Conservation (phyloP, 1,139 yeast genomes). For the Diutina neorugosa region DNA sequence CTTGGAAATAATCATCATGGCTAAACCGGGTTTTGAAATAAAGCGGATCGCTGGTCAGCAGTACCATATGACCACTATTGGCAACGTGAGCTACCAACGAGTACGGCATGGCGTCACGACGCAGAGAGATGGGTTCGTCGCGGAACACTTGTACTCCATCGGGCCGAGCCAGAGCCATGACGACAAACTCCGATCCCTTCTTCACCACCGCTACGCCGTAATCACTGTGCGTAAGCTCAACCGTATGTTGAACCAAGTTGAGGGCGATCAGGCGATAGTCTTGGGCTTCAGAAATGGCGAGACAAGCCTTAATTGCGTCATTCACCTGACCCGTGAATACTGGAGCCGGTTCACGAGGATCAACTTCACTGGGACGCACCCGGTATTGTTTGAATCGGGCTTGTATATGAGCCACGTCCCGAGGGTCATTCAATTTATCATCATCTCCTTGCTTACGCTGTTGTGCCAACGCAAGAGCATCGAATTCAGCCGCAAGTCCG, state of each 20-base stretch:
- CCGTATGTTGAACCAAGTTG: conserved; percentile 29
- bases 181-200: not conserved
- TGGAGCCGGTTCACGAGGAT: not conserved
- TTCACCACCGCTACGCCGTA: conserved; percentile 32
- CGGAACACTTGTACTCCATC: not conserved
- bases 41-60: conserved; percentile 9
- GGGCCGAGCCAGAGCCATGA: not conserved
- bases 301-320: conserved; percentile 30
- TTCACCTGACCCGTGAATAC: conserved; percentile 11
- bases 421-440: not conserved
- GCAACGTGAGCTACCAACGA: conserved; percentile 21
- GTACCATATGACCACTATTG: not conserved
- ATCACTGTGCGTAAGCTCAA: conserved; percentile 31
- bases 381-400: not conserved
- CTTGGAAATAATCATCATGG: conserved; percentile 30
- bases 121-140: not conserved
- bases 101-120: conserved; percentile 30
- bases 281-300: conserved; percentile 37
- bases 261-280: conserved; percentile 26
- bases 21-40: conserved; percentile 23
- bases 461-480: not conserved
- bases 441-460: not conserved
- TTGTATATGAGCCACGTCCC: not conserved
- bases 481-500: not conserved
- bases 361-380: not conserved